These are phyloP conservation scores for Tuber umbilicatum DNA, from an alignment of 495 filamentous ascomycete species.

Conservation along the genomic window DNA sequence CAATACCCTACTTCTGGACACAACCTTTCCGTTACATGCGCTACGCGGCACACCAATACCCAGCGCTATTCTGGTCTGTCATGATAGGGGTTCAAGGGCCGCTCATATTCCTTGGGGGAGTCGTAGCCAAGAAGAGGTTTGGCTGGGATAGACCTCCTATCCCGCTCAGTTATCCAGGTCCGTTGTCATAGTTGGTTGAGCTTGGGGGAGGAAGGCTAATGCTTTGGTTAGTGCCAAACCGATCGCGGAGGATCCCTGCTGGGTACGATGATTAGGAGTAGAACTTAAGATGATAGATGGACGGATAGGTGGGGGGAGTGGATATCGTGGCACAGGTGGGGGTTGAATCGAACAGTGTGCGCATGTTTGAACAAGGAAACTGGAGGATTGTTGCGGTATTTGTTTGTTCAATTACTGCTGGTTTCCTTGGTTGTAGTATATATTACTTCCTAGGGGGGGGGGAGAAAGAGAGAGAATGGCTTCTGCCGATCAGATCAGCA, in stretches of 20 bases:
- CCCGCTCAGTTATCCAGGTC: conserved; percentile 88
- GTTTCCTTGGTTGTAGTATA: background rate
- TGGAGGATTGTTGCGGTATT: background rate
- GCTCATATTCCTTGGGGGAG: conserved; percentile 57
- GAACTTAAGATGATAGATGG: background rate
- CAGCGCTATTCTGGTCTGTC: conserved; percentile 79
- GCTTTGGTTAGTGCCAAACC: conserved; percentile 58
- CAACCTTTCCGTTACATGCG: conserved; percentile 72
- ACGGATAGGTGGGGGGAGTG: background rate
- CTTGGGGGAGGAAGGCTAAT: conserved; percentile 28
- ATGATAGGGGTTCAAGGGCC: conserved; percentile 68
- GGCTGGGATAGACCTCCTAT: conserved; percentile 68
- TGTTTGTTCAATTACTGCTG: background rate
- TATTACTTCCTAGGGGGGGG: background rate
- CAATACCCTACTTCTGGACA: conserved; percentile 69
- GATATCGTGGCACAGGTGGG: conserved; percentile 4
- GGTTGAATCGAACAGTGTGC: background rate
- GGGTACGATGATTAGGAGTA: conserved; percentile 63
- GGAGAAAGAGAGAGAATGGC: background rate
- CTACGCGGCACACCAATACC: conserved; percentile 79
- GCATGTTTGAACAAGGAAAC: background rate
- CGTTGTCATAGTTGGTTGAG: conserved; percentile 41
- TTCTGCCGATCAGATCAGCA: background rate
- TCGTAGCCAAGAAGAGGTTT: conserved; percentile 60
- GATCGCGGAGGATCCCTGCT: conserved; percentile 61